Evolutionary conservation across 2,329 filamentous ascomycete genomes (phyloP).

Genomic region (Onygena corvina): DNA sequence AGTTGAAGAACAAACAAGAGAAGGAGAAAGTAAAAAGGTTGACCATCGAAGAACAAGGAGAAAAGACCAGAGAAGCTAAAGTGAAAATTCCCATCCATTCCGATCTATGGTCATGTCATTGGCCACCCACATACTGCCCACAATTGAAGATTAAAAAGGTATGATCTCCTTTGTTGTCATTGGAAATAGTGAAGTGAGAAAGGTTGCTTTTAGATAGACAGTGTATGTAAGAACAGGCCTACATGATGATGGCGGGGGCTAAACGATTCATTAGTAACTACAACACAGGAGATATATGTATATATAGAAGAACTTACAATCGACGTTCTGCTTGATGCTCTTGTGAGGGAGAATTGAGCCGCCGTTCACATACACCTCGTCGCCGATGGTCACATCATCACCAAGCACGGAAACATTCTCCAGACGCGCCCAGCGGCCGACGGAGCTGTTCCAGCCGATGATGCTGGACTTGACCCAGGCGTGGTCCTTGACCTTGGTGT

Average conservation of each 20-base stretch:
- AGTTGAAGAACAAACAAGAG: constrained; percentile 7
- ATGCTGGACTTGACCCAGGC: constrained; percentile 99
- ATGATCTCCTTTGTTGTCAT: constrained; percentile 1
- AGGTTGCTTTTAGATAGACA: not conserved
- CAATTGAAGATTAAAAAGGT: not conserved
- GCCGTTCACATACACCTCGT: constrained; percentile 97
- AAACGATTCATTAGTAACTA: constrained; percentile 11
- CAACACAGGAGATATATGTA: too few relatives aligned
- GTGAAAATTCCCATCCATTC: constrained; percentile 3
- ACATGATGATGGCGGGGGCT: constrained; percentile 42
- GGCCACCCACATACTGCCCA: constrained; percentile 1
- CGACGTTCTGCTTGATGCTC: constrained; percentile 97
- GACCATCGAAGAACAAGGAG: constrained; percentile 5
- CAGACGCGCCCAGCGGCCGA: constrained; percentile 88
- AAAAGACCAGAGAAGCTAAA: constrained; percentile 12
- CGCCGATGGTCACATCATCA: constrained; percentile 93
- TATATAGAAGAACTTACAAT: constrained; percentile 43
- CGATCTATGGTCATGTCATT: constrained; percentile 6
- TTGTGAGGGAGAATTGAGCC: constrained; percentile 93
- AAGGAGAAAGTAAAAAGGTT: too few relatives aligned
- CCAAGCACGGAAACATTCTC: constrained; percentile 98
- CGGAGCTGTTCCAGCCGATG: constrained; percentile 93
- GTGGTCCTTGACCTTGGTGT: constrained; percentile 94
- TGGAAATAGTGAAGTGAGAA: not conserved
- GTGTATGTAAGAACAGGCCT: constrained; percentile 17